Evolutionary conservation across 345 rosid species (phyloP), one percentile per base, ranked within the genome.

Genomic region (Salix suchowensis): DNA sequence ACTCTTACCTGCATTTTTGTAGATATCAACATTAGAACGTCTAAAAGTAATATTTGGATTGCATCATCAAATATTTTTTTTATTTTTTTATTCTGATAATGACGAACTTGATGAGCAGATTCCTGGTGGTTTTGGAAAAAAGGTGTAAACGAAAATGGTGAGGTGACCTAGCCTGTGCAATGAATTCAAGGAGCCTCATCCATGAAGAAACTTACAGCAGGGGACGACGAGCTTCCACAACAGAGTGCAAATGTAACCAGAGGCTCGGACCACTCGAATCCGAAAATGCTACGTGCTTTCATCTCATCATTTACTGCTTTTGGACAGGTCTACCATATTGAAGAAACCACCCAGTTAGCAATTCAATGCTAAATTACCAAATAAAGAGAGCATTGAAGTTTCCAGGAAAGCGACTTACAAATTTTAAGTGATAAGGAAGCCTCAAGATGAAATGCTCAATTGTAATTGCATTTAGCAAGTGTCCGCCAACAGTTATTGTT

Each of bases 151-250:
- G 9, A 23, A 55, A 39, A n/a, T 9, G 8, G 28, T n/a, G 28
- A 55, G 62, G 14, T 54, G 40, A 40, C 8, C 67, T 37, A 23
- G 54, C 13, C 8, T 36, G 46, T 10, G 70, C 16, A 18, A 1
- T 10, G 7, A 34, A 10, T 37, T 19, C 21, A 26, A 28, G 70
- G 11, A 64, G 19, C 6, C 15, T 28, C 14, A 16, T 61, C 7
- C 64, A 14, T 12, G n/a, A 39, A 65, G 44, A 61, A 84, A 87
- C 97, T 86, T 91, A 90, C 97, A 58, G 91, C 89, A 65, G 98
- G 99, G 37, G 99, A 96, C 42, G 99, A 89, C 96, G 94, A 87
- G 82, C 99, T 96, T 76, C 99, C 99, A 36, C 97, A 93, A 48
- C 96, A 86, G 48, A 93, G 94, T 6, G 98, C 91, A 71, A 91